These are phyloP conservation scores for Serendipita vermifera DNA, from an alignment of 768 basidiomycete species.

Conservation along the genomic window DNA sequence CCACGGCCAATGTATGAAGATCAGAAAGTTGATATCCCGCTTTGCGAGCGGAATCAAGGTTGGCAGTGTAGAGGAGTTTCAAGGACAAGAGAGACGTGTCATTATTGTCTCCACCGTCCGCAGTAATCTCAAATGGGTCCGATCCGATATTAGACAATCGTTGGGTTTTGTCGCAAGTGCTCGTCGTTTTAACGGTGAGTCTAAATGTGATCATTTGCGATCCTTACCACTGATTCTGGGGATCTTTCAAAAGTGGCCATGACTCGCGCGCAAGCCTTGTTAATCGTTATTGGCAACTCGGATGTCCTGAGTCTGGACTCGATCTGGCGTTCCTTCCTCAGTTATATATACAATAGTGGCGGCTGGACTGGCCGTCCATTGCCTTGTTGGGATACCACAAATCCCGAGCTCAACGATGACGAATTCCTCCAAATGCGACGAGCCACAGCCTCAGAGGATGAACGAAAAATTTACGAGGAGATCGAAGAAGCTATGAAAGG, in stretches of 20 bases:
- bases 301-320: conserved; percentile 47
- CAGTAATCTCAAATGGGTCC: conserved; percentile 23
- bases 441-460: background rate
- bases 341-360: conserved; percentile 37
- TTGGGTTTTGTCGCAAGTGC: conserved; percentile 28
- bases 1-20: conserved; percentile 42
- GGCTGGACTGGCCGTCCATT: conserved; percentile 40
- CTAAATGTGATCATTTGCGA: background rate
- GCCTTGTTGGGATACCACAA: conserved; percentile 36
- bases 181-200: conserved; percentile 30
- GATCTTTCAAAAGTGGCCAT: conserved; percentile 35
- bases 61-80: conserved; percentile 57
- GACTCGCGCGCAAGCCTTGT: conserved; percentile 46
- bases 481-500: background rate
- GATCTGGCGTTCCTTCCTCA: conserved; percentile 47
- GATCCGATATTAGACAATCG: conserved; percentile 21
- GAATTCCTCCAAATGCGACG: background rate
- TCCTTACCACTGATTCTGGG: background rate
- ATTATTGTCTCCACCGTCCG: conserved; percentile 31
- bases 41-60: conserved; percentile 35
- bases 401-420: background rate
- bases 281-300: conserved; percentile 49
- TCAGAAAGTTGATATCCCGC: conserved; percentile 28
- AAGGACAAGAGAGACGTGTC: conserved; percentile 39
- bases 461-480: background rate